These are phyloP conservation scores for Rhodotorula sp. DNA, from an alignment of 1,284 basidiomycete genomes.

Conservation along the genomic window DNA sequence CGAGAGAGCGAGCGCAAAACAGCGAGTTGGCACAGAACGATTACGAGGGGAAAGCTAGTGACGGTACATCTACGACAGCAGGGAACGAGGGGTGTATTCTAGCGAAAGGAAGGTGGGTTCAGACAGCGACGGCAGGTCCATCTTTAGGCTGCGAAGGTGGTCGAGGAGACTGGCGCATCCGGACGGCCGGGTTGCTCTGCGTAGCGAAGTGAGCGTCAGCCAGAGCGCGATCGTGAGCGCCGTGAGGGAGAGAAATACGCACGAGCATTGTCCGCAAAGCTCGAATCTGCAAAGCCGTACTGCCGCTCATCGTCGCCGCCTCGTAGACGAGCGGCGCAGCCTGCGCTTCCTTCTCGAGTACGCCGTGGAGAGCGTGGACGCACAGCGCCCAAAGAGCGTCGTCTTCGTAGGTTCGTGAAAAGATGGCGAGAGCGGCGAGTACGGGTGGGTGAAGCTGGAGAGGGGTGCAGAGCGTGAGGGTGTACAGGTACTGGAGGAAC, in stretches of 20 bases:
- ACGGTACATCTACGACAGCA: background rate
- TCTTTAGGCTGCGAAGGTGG: background rate
- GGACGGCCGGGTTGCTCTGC: conserved; percentile 2
- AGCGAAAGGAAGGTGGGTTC: background rate
- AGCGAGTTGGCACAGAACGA: too few relatives aligned
- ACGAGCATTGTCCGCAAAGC: conserved; percentile 40
- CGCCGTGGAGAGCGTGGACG: conserved; percentile 86
- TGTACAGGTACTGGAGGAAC: conserved; percentile 88
- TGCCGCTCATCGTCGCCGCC: conserved; percentile 38
- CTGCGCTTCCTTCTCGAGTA: conserved; percentile 51
- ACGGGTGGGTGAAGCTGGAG: conserved; percentile 87
- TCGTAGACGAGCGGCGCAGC: conserved; percentile 40
- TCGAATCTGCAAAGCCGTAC: conserved; percentile 41
- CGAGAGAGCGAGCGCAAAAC: too few relatives aligned
- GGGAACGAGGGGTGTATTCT: background rate
- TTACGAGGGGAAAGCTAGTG: too few relatives aligned
- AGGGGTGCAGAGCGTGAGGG: conserved; percentile 76
- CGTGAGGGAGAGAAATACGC: background rate
- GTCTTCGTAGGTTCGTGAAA: conserved; percentile 79
- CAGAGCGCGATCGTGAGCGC: background rate
- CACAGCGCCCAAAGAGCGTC: conserved; percentile 72
- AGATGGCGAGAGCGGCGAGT: conserved; percentile 76
- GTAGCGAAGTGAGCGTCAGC: background rate
- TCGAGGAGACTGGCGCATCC: background rate
- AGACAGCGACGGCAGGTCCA: background rate